Conservation (phyloP, 2,329 filamentous ascomycete species). For the Fusarium stilboides region DNA sequence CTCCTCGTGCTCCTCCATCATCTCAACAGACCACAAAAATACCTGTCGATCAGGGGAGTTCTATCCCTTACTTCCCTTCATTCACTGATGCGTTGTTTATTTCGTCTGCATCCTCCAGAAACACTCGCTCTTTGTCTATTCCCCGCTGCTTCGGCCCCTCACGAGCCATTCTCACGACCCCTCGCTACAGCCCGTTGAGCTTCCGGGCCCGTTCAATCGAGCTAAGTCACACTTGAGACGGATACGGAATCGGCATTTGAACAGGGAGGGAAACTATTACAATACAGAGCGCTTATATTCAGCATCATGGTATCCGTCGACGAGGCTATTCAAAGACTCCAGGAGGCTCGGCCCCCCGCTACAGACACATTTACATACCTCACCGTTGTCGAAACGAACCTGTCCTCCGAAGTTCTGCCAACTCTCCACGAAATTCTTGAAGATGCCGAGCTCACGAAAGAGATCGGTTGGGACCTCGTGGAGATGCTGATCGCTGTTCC, state of each 20-base stretch:
- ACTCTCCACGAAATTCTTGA: constrained; percentile 78
- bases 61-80: constrained; percentile 4
- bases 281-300: background rate
- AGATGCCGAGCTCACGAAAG: constrained; percentile 77
- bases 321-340: constrained; percentile 62
- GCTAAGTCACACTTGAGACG: constrained; percentile 17
- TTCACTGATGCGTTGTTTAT: background rate
- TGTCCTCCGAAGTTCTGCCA: constrained; percentile 77
- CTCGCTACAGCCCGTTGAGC: constrained; percentile 24
- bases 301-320: constrained; percentile 54
- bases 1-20: constrained; percentile 32
- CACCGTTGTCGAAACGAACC: constrained; percentile 81
- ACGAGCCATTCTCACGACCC: constrained; percentile 29
- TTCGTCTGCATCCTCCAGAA: background rate
- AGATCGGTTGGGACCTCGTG: constrained; percentile 89
- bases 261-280: background rate
- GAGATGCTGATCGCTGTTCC: constrained; percentile 79
- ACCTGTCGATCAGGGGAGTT: constrained; percentile 23
- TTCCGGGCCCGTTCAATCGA: constrained; percentile 12
- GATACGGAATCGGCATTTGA: background rate
- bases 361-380: constrained; percentile 83
- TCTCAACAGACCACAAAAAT: constrained; percentile 36
- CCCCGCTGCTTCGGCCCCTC: constrained; percentile 2
- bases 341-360: constrained; percentile 65
- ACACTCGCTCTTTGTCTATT: constrained; percentile 11